Conservation (phyloP, 1,284 basidiomycete genomes). For the Termitomyces sp. region DNA sequence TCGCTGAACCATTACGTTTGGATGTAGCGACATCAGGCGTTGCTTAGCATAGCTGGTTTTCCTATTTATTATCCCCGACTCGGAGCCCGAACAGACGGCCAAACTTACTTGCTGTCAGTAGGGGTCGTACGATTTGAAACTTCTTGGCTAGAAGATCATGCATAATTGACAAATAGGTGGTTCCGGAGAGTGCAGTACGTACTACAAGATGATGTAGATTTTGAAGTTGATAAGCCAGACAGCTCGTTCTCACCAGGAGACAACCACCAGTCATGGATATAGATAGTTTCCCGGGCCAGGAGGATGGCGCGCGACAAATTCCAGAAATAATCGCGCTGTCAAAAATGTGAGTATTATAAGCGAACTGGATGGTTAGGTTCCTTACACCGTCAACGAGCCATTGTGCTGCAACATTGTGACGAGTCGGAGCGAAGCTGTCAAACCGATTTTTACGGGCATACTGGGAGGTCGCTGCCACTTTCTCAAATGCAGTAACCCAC, state of each 20-base stretch:
- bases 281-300: conserved; percentile 85
- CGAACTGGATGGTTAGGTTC: conserved; percentile 10
- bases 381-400: conserved; percentile 98
- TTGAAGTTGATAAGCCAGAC: conserved; percentile 35
- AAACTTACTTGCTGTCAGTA: conserved; percentile 76
- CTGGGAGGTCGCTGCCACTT: conserved; percentile 71
- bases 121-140: conserved; percentile 97
- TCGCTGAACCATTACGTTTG: conserved; percentile 94
- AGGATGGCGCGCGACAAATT: conserved; percentile 92
- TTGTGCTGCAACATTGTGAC: conserved; percentile 90
- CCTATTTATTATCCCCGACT: conserved; percentile 11
- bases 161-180: not conserved
- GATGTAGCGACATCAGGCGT: conserved; percentile 79
- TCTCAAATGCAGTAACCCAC: conserved; percentile 92
- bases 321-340: conserved; percentile 93
- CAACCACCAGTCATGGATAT: conserved; percentile 96
- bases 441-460: conserved; percentile 86
- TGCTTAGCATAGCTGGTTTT: conserved; percentile 82
- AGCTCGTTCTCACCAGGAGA: conserved; percentile 58
- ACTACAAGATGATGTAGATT: conserved; percentile 95
- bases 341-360: conserved; percentile 7
- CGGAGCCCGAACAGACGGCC: not conserved
- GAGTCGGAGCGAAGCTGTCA: conserved; percentile 91
- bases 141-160: conserved; percentile 66
- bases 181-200: conserved; percentile 23